Conservation (phyloP, 2,329 filamentous ascomycete genomes). For the Purpureocillium takamizusanense region DNA sequence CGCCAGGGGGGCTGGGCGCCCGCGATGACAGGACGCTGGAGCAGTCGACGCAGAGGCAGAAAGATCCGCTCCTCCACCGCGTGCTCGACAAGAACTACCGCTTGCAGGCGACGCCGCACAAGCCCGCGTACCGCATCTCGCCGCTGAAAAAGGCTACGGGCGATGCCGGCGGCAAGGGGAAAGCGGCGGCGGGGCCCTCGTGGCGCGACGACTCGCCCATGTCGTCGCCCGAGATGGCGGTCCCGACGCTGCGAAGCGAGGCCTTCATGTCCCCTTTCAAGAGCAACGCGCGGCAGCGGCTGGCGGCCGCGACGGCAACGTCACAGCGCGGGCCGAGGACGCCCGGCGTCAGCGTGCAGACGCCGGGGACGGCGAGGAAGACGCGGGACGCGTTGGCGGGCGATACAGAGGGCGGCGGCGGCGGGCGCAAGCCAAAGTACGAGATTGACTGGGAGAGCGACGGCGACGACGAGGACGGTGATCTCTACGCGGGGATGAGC, state of each 20-base stretch:
- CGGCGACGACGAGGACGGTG: slow-evolving; percentile 55
- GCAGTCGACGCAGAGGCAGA: slow-evolving; percentile 27
- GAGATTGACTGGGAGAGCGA: slow-evolving; percentile 70
- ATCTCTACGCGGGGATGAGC: slow-evolving; percentile 63
- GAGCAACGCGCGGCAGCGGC: slow-evolving; percentile 32
- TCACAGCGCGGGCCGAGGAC: slow-evolving; percentile 50
- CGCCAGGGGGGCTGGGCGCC: slow-evolving; percentile 34
- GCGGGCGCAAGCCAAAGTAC: slow-evolving; percentile 30
- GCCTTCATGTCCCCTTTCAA: slow-evolving; percentile 71
- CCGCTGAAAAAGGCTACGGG: slow-evolving; percentile 28
- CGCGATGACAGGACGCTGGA: slow-evolving; percentile 20
- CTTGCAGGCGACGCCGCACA: slow-evolving; percentile 82
- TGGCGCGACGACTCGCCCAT: slow-evolving; percentile 50
- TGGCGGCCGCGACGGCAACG: slow-evolving; percentile 30
- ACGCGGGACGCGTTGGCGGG: slow-evolving; percentile 38
- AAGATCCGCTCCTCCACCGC: slow-evolving; percentile 78
- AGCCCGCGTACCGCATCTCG: slow-evolving; percentile 34
- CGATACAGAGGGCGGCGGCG: no score
- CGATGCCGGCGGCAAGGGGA: slow-evolving; percentile 8
- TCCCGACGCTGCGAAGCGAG: slow-evolving; percentile 75
- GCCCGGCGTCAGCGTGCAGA: slow-evolving; percentile 80
- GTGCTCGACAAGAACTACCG: slow-evolving; percentile 95
- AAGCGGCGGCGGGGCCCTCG: slow-evolving; percentile 25
- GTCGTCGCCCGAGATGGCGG: slow-evolving; percentile 69
- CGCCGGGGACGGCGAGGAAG: slow-evolving; percentile 47